Evolutionary conservation across 441 rosid genomes (phyloP).

Genomic region (Syzygium malaccense): DNA sequence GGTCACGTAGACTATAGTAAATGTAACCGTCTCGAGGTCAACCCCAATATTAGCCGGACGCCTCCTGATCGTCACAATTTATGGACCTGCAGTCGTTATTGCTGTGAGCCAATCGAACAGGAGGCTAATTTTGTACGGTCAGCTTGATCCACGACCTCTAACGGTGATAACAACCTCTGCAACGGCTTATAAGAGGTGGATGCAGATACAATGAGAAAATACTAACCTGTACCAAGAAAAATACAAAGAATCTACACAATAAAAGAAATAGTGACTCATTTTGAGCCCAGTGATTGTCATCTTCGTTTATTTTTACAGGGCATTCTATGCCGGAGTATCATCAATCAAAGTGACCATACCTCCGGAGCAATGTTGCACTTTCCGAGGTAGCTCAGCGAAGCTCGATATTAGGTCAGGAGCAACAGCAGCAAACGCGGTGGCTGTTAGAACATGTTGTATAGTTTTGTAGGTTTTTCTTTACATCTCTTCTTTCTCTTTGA

Average conservation of each 20-base stretch:
- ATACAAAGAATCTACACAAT: neutral
- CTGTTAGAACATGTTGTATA: no score
- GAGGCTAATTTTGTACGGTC: neutral
- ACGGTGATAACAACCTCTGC: neutral
- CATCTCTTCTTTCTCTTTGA: no score
- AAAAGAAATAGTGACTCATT: neutral
- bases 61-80: neutral
- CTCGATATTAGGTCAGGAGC: neutral
- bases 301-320: neutral
- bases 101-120: neutral
- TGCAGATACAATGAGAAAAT: neutral
- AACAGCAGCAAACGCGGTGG: neutral
- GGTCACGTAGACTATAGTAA: neutral
- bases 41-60: neutral
- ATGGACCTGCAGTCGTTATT: neutral
- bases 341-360: conserved; percentile 22
- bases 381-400: conserved; percentile 26
- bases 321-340: conserved; percentile 23
- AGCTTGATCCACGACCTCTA: neutral
- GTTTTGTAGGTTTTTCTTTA: no score
- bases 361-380: conserved; percentile 27
- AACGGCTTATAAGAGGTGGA: neutral
- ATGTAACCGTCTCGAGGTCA: neutral
- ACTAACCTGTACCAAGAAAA: neutral
- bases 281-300: neutral